phyloP scores from a whole-genome alignment of 2,329 filamentous ascomycete species.

The Mollisiaceae sp. region DNA sequence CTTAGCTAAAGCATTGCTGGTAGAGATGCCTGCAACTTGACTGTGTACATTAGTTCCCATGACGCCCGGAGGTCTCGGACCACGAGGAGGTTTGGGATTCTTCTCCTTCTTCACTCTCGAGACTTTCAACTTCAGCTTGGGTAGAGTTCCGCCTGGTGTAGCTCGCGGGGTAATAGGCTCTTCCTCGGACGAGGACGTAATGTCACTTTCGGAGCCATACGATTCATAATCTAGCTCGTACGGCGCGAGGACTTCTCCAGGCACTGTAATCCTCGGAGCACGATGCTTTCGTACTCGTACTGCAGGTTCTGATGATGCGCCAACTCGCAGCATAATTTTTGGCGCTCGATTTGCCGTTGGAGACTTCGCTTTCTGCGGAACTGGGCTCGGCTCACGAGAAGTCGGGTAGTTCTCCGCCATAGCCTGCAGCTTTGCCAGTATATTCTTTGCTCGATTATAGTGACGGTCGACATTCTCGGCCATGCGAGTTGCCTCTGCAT shows the following conservation, averaged over 20 bases:
- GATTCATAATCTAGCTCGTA: constrained; percentile 68
- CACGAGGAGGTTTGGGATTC: constrained; percentile 37
- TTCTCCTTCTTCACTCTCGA: constrained; percentile 25
- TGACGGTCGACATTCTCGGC: constrained; percentile 67
- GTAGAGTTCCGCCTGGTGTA: constrained; percentile 30
- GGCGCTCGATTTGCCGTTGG: constrained; percentile 56
- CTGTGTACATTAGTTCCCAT: constrained; percentile 45
- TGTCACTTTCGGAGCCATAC: constrained; percentile 47
- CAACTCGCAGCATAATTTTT: constrained; percentile 53
- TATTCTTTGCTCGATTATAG: constrained; percentile 62
- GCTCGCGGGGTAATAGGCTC: constrained; percentile 43
- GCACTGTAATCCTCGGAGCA: constrained; percentile 66
- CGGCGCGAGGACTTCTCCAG: constrained; percentile 68
- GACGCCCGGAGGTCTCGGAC: constrained; percentile 40
- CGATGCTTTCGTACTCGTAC: constrained; percentile 38
- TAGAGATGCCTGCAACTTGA: constrained; percentile 44
- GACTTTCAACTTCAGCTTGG: constrained; percentile 39
- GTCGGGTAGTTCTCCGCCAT: constrained; percentile 66
- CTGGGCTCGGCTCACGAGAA: constrained; percentile 54
- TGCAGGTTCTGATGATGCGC: constrained; percentile 44
- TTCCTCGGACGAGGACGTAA: constrained; percentile 34
- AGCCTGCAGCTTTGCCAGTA: constrained; percentile 61
- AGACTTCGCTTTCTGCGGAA: constrained; percentile 52
- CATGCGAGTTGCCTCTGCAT: constrained; percentile 68
- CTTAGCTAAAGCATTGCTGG: constrained; percentile 43